Evolutionary conservation across 2,329 filamentous ascomycete species (phyloP).

Genomic region (Sordariomycetes sp.): DNA sequence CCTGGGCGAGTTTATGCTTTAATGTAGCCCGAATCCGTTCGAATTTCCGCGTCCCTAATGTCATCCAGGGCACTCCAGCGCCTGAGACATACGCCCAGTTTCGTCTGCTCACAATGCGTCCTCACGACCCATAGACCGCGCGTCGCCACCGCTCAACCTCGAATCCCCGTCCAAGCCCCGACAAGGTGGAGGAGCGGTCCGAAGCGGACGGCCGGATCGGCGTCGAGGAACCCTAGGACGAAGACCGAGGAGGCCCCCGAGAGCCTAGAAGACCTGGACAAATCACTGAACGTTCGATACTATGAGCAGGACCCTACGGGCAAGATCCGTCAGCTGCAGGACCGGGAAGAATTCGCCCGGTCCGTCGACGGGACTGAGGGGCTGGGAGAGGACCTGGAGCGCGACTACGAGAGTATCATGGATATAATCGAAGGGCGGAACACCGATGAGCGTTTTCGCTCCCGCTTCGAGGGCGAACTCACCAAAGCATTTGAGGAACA

Average conservation of each 20-base stretch:
- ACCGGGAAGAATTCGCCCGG: conserved; percentile 24
- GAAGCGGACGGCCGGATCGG: not conserved
- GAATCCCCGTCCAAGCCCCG: not conserved
- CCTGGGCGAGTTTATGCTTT: not conserved
- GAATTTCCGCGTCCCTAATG: conserved; percentile 5
- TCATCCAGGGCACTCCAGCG: conserved; percentile 6
- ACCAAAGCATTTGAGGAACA: conserved; percentile 7
- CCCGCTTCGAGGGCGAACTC: not conserved
- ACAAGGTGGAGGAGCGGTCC: conserved; percentile 1
- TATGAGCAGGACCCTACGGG: conserved; percentile 31
- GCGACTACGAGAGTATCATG: conserved; percentile 6
- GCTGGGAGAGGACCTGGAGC: conserved; percentile 14
- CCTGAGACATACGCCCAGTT: not conserved
- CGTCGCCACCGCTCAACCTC: not conserved
- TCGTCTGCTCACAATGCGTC: conserved; percentile 4
- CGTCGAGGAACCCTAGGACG: not conserved
- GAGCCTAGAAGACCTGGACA: conserved; percentile 3
- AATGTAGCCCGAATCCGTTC: not conserved
- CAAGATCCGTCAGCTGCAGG: conserved; percentile 20
- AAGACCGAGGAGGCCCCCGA: not conserved
- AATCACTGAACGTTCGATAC: conserved; percentile 7
- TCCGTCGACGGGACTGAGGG: conserved; percentile 19
- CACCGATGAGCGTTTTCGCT: not conserved
- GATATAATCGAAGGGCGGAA: conserved; percentile 1
- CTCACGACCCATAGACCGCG: not conserved